Conservation (phyloP, 1,284 basidiomycete species). For the Ceratobasidium sp. region DNA sequence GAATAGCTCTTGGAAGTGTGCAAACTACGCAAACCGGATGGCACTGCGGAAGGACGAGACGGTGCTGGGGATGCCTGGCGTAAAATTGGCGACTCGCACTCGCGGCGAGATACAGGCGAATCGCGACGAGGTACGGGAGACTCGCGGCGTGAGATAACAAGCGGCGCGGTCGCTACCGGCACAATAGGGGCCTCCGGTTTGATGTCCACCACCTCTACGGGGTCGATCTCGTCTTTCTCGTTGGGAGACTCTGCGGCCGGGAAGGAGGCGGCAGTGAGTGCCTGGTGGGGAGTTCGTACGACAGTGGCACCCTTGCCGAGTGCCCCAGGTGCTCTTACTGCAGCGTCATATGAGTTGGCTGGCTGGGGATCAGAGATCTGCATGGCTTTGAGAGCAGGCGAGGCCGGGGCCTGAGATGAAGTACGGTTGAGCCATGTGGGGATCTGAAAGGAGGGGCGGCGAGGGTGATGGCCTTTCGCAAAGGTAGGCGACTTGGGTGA, state of each 20-base stretch:
- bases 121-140: constrained; percentile 40
- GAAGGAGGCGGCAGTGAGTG: constrained; percentile 50
- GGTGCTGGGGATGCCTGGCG: background rate
- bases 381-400: constrained; percentile 54
- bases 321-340: constrained; percentile 52
- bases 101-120: constrained; percentile 6
- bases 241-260: background rate
- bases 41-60: background rate
- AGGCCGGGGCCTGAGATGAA: constrained; percentile 44
- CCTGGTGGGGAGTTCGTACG: constrained; percentile 77
- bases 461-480: constrained; percentile 2
- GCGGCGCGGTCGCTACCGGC: background rate
- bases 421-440: constrained; percentile 48
- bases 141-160: constrained; percentile 1
- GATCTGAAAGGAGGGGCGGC: constrained; percentile 37
- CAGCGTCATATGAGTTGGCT: constrained; percentile 46
- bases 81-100: constrained; percentile 1
- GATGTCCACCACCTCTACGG: constrained; percentile 39
- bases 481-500: constrained; percentile 32
- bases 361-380: constrained; percentile 69
- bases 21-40: constrained; percentile 15
- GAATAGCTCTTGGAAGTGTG: constrained; percentile 32
- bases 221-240: constrained; percentile 23
- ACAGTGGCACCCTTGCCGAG: constrained; percentile 72
- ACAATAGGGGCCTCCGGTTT: constrained; percentile 44